A percentile compares a stretch with the other conserved stretches of the same genome.
These are phyloP conservation scores for Backusella liffmaniae DNA, from an alignment of 192 early-diverging fungal species.

Conservation along the genomic window DNA sequence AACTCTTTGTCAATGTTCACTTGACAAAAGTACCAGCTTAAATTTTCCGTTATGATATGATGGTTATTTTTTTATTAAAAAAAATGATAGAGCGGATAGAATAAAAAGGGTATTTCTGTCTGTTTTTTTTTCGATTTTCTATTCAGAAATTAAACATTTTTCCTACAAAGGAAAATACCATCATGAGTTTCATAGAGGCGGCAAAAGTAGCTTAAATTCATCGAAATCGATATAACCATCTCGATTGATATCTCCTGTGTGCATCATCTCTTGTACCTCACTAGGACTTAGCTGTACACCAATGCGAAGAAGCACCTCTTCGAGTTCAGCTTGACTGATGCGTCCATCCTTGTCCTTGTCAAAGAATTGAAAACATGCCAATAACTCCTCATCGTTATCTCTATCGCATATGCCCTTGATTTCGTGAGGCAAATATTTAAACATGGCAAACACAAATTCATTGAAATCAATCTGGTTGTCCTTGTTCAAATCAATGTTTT, in stretches of 20 bases:
- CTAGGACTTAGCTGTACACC: neutral
- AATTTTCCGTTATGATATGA: no score
- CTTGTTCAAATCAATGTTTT: neutral
- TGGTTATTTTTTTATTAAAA: no score
- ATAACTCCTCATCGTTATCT: constrained; percentile 15
- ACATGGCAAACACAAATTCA: constrained; percentile 22
- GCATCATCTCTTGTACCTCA: constrained; percentile 29
- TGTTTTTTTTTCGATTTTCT: no score
- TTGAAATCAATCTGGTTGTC: constrained; percentile 20
- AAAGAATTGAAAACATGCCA: constrained; percentile 22
- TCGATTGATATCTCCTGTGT: constrained; percentile 16
- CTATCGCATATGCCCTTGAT: neutral
- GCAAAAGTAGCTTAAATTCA: constrained; percentile 31
- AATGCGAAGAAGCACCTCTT: constrained; percentile 11
- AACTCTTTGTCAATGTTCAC: no score
- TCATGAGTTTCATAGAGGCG: neutral
- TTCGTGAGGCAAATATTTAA: neutral
- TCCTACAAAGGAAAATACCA: no score
- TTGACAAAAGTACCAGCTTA: no score
- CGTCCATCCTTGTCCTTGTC: constrained; percentile 30
- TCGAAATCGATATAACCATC: constrained; percentile 34
- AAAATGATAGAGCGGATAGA: no score
- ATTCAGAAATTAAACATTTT: no score
- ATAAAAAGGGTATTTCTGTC: no score
- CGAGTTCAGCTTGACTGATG: constrained; percentile 21